Percentiles rank a stretch among this genome's conserved stretches.
phyloP scores from a whole-genome alignment of 2,329 filamentous ascomycete genomes.

The Orbilia quercus region DNA sequence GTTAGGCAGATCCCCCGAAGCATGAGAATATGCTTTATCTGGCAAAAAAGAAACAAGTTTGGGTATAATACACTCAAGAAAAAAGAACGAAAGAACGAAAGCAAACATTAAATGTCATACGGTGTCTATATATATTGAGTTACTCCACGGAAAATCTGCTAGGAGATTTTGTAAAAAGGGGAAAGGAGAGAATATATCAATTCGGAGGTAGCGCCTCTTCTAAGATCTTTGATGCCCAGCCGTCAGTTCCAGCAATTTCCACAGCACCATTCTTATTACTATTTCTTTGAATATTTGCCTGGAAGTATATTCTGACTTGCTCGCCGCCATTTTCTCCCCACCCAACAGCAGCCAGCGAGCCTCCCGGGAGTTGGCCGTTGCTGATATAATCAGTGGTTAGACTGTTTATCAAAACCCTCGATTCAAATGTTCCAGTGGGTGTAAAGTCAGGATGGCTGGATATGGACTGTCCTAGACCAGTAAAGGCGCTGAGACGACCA shows the following conservation, averaged over 20 bases:
- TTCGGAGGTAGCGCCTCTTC: conserved; percentile 6
- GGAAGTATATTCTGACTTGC: conserved; percentile 46
- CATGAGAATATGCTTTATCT: background rate
- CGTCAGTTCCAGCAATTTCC: conserved; percentile 31
- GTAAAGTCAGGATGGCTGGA: conserved; percentile 25
- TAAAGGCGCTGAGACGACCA: conserved; percentile 21
- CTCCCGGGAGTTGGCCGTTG: conserved; percentile 35
- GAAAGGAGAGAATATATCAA: background rate
- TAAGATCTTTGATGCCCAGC: conserved; percentile 21
- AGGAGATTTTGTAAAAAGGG: background rate
- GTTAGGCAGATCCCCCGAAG: background rate
- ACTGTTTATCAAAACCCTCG: conserved; percentile 17
- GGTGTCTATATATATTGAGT: background rate
- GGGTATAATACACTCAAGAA: conserved; percentile 38
- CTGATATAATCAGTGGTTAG: conserved; percentile 23
- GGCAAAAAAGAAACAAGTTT: background rate
- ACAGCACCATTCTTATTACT: conserved; percentile 27
- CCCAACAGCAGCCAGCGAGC: conserved; percentile 25
- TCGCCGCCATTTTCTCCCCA: conserved; percentile 27
- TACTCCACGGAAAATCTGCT: too few species aligned
- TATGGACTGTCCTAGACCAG: conserved; percentile 27
- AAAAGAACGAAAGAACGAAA: too few species aligned
- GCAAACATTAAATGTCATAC: background rate
- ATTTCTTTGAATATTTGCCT: conserved; percentile 20
- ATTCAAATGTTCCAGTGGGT: conserved; percentile 36